Base-by-base conservation (phyloP, 2,329 filamentous ascomycete genomes). In the Trichoderma breve region DNA sequence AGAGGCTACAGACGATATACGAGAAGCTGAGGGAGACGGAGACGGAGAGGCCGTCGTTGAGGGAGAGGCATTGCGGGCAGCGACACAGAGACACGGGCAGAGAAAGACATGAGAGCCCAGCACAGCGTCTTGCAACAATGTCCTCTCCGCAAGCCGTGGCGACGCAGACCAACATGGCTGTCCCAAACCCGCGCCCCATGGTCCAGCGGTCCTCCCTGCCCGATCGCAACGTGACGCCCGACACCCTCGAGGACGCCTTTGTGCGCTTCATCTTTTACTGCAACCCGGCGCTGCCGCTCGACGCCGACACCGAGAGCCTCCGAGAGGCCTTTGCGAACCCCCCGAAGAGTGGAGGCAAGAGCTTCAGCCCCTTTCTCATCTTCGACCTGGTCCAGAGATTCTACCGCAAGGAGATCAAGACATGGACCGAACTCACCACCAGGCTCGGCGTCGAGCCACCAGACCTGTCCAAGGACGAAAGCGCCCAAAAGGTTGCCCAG, bases 401-500 rank as follows among this genome's bases (percentile, higher is more conserved):
- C 67, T 92, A 97, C 75, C 84, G 85, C 26, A 95, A 93, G 78
- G 93, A 97, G 78, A 90, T 98, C 80, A 96, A 95, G 81, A 97
- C 94, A 0, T 98, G 95, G 95, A 93, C 92, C 53, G 93, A 97
- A 79, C 80, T 98, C 75, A 95, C 93, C 0, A 88, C 95, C 68
- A 92, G 92, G 77, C 84, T 98, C n/a, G 95, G 95, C 11, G 95
- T 97, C 18, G 93, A 97, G 77, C 92, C 92, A 3, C 94, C 94
- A 2, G 92, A 93, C 73, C 85, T 90, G 28, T 90, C 92, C 72
- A 96, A 95, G 80, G 93, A 93, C 30, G 92, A 97, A 82, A 97
- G 94, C 80, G 91, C 92, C 2, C 95, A 98, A 79, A 97, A 97
- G 81, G 92, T 98, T 72, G 94, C 97, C 80, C 95, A 98, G 80